Evolutionary conservation across 352 stramenopile species (phyloP).

Genomic region (Phytopythium oedochilum): DNA sequence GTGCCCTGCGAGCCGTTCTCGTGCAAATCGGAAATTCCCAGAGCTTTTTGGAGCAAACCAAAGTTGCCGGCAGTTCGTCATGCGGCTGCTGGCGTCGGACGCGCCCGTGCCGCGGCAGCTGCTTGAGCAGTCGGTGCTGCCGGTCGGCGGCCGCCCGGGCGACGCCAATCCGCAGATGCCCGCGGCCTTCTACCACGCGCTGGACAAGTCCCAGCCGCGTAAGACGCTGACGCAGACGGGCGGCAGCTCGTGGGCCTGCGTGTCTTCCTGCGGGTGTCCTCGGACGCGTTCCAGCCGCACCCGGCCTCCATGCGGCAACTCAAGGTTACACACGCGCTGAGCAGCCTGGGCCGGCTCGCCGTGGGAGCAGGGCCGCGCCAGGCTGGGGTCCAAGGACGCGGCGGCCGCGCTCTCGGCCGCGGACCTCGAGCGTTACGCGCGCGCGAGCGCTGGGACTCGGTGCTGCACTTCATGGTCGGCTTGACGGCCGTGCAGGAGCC

Average conservation of each 20-base stretch:
- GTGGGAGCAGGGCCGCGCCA: slow-evolving; percentile 53
- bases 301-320: slow-evolving; percentile 59
- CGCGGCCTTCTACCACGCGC: slow-evolving; percentile 40
- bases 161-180: slow-evolving; percentile 26
- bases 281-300: slow-evolving; percentile 41
- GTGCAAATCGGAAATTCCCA: no score
- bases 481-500: slow-evolving; percentile 63
- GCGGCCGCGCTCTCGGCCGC: slow-evolving; percentile 38
- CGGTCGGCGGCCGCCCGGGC: slow-evolving; percentile 18
- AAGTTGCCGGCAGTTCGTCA: slow-evolving; percentile 90
- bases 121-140: slow-evolving; percentile 70
- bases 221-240: no score
- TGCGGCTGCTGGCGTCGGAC: slow-evolving; percentile 78
- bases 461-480: slow-evolving; percentile 76
- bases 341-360: slow-evolving; percentile 65
- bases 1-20: no score
- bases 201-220: slow-evolving; percentile 36
- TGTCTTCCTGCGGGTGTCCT: slow-evolving; percentile 37
- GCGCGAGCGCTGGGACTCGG: slow-evolving; percentile 58
- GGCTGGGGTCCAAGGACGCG: slow-evolving; percentile 34
- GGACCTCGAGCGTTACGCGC: slow-evolving; percentile 61
- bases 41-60: no score
- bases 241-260: slow-evolving; percentile 48
- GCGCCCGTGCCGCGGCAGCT: slow-evolving; percentile 33
- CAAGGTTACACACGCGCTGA: slow-evolving; percentile 55